A percentile compares a stretch with the other conserved stretches of the same genome.
Evolutionary conservation across 345 rosid species (phyloP).

Genomic region (Alliaria petiolata): DNA sequence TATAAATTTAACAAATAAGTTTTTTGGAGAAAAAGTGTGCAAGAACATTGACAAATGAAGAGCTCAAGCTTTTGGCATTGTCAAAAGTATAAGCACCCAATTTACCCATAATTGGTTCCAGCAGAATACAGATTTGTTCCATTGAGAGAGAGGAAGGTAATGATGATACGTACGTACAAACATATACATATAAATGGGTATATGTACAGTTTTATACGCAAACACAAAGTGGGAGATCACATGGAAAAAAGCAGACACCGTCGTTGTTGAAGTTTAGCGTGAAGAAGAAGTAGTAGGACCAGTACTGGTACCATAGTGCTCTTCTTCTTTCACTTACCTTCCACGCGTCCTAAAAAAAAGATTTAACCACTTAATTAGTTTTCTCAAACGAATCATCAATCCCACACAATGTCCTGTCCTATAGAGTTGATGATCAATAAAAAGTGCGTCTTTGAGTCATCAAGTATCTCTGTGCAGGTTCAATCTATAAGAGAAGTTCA

Average conservation of each 20-base stretch:
- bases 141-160: constrained; percentile 18
- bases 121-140: constrained; percentile 23
- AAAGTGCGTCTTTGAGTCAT: background rate
- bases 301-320: constrained; percentile 26
- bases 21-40: background rate
- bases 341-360: constrained; percentile 17
- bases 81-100: constrained; percentile 29
- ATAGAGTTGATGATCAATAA: background rate
- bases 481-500: background rate
- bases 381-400: constrained; percentile 1
- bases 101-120: constrained; percentile 22
- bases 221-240: constrained; percentile 28
- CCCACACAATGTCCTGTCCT: background rate
- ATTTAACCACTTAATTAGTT: background rate
- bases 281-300: constrained; percentile 33
- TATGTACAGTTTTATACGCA: constrained; percentile 24
- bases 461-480: background rate
- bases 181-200: background rate
- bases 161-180: constrained; percentile 24
- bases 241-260: constrained; percentile 25
- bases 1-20: background rate
- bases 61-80: constrained; percentile 6
- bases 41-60: constrained; percentile 23
- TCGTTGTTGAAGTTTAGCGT: constrained; percentile 28
- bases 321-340: constrained; percentile 19